These are phyloP conservation scores for Solanum chilense DNA, from an alignment of 257 asterid species.

Conservation along the genomic window DNA sequence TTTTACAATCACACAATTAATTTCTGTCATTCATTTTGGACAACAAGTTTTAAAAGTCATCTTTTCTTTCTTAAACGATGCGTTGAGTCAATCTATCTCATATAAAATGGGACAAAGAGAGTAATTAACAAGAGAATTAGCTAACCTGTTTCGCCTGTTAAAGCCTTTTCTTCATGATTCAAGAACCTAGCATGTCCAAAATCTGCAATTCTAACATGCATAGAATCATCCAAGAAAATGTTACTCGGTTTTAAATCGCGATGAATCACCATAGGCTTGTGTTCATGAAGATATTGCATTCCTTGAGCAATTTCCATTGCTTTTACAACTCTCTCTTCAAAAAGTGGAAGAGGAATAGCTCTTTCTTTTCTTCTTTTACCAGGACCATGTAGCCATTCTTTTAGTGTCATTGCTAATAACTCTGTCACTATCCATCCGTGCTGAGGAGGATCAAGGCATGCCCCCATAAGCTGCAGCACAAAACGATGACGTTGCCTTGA, in stretches of 20 bases:
- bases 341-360: constrained; percentile 27
- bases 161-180: constrained; percentile 55
- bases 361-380: constrained; percentile 45
- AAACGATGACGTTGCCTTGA: constrained; percentile 64
- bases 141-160: constrained; percentile 70
- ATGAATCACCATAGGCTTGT: constrained; percentile 52
- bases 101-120: too few species aligned
- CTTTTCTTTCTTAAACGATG: too few species aligned
- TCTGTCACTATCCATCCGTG: constrained; percentile 69
- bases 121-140: neutral
- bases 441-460: constrained; percentile 50
- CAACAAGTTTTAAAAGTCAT: too few species aligned
- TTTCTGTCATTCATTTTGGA: too few species aligned
- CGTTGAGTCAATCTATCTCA: too few species aligned
- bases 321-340: constrained; percentile 38
- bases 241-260: constrained; percentile 75
- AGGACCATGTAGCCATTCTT: constrained; percentile 67
- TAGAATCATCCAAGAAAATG: constrained; percentile 51
- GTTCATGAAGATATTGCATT: constrained; percentile 73
- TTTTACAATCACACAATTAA: too few species aligned
- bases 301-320: constrained; percentile 67
- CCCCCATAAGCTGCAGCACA: constrained; percentile 67
- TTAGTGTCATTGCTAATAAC: constrained; percentile 31
- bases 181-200: constrained; percentile 77
- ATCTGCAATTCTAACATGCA: constrained; percentile 65